Percentiles rank a stretch among this genome's conserved stretches.
Conservation (phyloP, 2,329 filamentous ascomycete genomes). For the Mycosphaerelloides madeirae region DNA sequence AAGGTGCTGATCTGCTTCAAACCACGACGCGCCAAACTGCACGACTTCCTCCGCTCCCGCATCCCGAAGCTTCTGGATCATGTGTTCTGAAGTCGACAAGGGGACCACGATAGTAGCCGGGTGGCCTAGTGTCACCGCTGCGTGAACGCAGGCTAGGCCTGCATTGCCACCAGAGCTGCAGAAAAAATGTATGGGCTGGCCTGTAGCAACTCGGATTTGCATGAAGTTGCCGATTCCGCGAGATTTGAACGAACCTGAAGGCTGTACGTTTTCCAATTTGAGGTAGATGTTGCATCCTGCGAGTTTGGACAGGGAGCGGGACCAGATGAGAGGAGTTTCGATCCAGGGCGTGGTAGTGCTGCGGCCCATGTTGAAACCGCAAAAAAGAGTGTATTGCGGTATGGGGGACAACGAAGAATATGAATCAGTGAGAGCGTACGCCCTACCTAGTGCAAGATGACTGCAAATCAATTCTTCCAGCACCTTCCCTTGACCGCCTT, state of each 20-base stretch:
- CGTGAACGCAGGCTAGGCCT: constrained; percentile 73
- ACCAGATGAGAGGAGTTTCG: constrained; percentile 66
- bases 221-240: constrained; percentile 68
- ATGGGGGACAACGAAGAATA: too few relatives aligned
- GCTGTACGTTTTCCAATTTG: constrained; percentile 81
- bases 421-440: too few relatives aligned
- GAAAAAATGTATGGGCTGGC: constrained; percentile 60
- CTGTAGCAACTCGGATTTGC: constrained; percentile 38
- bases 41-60: constrained; percentile 65
- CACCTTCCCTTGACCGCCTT: too few relatives aligned
- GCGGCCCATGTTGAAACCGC: too few relatives aligned
- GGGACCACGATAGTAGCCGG: constrained; percentile 75
- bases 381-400: too few relatives aligned
- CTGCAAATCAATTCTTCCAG: too few relatives aligned
- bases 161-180: constrained; percentile 79
- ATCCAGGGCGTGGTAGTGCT: constrained; percentile 53
- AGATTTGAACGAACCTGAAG: constrained; percentile 84
- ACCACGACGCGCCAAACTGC: constrained; percentile 63
- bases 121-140: constrained; percentile 60
- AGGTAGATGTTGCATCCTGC: constrained; percentile 78
- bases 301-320: constrained; percentile 59
- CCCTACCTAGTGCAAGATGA: too few relatives aligned
- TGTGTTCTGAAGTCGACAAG: constrained; percentile 58
- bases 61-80: constrained; percentile 65
- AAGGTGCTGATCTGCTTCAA: constrained; percentile 65